phyloP scores from a whole-genome alignment of 768 basidiomycete species.

The Russula abietina region DNA sequence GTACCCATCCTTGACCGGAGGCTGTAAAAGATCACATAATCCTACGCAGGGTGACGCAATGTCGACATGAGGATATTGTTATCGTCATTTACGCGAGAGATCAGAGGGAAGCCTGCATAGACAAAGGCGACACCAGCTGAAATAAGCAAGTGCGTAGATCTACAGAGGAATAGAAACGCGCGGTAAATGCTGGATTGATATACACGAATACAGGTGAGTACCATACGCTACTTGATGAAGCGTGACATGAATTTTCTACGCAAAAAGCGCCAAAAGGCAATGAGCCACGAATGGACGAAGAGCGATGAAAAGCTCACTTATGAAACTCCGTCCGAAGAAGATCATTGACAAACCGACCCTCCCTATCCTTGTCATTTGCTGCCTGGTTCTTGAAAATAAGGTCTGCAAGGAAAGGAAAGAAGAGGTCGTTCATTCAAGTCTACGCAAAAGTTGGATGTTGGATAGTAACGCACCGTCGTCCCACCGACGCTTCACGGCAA shows the following conservation, averaged over 20 bases:
- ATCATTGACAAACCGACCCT: conserved; percentile 91
- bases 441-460: neutral
- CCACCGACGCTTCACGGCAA: too few relatives aligned
- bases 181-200: neutral
- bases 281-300: too few relatives aligned
- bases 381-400: conserved; percentile 99
- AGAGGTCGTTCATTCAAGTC: neutral
- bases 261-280: too few relatives aligned
- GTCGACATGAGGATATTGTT: neutral
- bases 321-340: conserved; percentile 90
- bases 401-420: conserved; percentile 45
- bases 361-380: conserved; percentile 53
- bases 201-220: conserved; percentile 2
- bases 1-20: neutral
- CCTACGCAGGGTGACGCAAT: too few relatives aligned
- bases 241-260: too few relatives aligned
- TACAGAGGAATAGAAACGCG: neutral
- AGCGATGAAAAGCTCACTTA: conserved; percentile 51
- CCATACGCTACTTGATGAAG: conserved; percentile 68
- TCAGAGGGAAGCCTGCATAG: neutral
- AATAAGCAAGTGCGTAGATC: neutral
- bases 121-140: neutral
- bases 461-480: conserved; percentile 68
- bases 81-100: neutral
- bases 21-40: neutral